Evolutionary conservation across 257 asterid genomes (phyloP).

Genomic region (Jacaranda mimosifolia): DNA sequence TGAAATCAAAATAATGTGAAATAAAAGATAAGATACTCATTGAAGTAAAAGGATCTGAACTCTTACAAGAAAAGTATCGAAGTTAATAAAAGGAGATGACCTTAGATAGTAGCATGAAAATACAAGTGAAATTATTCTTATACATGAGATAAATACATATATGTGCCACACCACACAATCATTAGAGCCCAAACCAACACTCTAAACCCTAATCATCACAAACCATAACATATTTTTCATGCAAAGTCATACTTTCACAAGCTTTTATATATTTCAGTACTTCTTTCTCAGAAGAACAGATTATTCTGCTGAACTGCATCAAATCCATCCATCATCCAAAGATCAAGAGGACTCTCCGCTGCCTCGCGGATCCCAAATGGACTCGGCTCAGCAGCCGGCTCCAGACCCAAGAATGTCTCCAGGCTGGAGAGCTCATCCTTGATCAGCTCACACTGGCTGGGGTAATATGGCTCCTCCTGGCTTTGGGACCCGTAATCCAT

Average conservation of each 20-base stretch:
- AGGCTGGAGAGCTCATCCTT: slow-evolving; percentile 63
- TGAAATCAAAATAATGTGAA: no score
- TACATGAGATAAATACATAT: background rate
- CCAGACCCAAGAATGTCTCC: slow-evolving; percentile 71
- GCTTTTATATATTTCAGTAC: background rate
- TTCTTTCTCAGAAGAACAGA: slow-evolving; percentile 41
- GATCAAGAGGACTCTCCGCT: slow-evolving; percentile 41
- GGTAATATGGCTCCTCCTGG: slow-evolving; percentile 47
- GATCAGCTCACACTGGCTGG: slow-evolving; percentile 36
- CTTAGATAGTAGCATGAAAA: background rate
- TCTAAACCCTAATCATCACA: slow-evolving; percentile 3
- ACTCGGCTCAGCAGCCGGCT: slow-evolving; percentile 45
- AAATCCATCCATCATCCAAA: slow-evolving; percentile 67
- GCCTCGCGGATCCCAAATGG: slow-evolving; percentile 44
- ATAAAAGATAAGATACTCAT: no score
- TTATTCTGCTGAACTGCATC: slow-evolving; percentile 40
- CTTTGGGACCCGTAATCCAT: slow-evolving; percentile 27
- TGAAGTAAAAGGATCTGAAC: no score
- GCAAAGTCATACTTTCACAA: background rate
- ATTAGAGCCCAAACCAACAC: background rate
- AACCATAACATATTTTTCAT: background rate
- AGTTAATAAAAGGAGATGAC: background rate
- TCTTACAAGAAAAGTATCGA: background rate
- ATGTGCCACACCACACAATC: slow-evolving; percentile 1
- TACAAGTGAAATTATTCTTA: background rate